Percentiles rank a stretch among this genome's conserved stretches.
Evolutionary conservation across 805 yeast genomes (phyloP).

Genomic region (Nakazawaea holstii): DNA sequence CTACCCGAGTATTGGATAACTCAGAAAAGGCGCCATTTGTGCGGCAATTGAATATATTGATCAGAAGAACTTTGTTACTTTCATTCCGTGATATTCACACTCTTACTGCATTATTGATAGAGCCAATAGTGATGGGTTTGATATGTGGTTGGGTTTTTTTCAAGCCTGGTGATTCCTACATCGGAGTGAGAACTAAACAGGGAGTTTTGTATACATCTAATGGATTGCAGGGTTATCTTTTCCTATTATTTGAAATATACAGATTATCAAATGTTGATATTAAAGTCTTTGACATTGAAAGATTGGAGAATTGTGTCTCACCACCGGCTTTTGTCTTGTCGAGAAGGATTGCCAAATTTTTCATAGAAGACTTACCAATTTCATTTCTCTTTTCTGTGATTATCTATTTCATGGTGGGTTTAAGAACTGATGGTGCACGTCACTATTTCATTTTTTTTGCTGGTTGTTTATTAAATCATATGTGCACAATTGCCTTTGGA

Average conservation of each 20-base stretch:
- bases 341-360: constrained; percentile 57
- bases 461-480: constrained; percentile 48
- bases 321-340: constrained; percentile 62
- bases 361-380: constrained; percentile 65
- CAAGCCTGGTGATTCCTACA: constrained; percentile 51
- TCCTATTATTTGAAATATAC: constrained; percentile 53
- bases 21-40: constrained; percentile 32
- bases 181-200: constrained; percentile 60
- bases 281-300: constrained; percentile 57
- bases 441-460: constrained; percentile 62
- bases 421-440: constrained; percentile 38
- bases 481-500: constrained; percentile 52
- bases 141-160: constrained; percentile 76
- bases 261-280: constrained; percentile 52
- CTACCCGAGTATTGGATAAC: constrained; percentile 15
- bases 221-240: constrained; percentile 51
- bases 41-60: constrained; percentile 38
- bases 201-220: constrained; percentile 48
- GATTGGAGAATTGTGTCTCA: constrained; percentile 63
- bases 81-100: constrained; percentile 50
- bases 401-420: constrained; percentile 75
- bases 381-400: constrained; percentile 54
- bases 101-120: constrained; percentile 33
- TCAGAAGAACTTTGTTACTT: constrained; percentile 39
- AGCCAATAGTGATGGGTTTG: constrained; percentile 45